A percentile compares a stretch with the other conserved stretches of the same genome.
Evolutionary conservation across 495 filamentous ascomycete genomes (phyloP).

Genomic region (Penicillium verhagenii): DNA sequence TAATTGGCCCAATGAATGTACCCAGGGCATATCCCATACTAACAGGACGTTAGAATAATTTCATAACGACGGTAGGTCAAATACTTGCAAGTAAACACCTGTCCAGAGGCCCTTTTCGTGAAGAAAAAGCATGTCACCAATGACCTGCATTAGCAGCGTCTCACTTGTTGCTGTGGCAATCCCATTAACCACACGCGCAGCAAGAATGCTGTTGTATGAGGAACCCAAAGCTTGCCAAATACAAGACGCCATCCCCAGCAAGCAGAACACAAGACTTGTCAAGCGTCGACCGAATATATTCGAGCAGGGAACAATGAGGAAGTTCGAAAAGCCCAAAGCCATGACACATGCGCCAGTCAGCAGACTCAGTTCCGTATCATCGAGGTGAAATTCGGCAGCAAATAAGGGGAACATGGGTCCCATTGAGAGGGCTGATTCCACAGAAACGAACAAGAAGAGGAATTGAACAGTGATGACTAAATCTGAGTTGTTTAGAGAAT

Average conservation of each 20-base stretch:
- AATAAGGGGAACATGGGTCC: slow-evolving; percentile 51
- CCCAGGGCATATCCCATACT: neutral
- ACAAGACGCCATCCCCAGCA: slow-evolving; percentile 47
- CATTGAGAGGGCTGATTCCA: slow-evolving; percentile 50
- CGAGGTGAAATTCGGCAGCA: slow-evolving; percentile 46
- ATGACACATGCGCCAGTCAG: slow-evolving; percentile 53
- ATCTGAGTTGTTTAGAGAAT: neutral
- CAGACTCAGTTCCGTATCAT: slow-evolving; percentile 42
- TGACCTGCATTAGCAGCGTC: slow-evolving; percentile 56
- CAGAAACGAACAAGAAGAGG: slow-evolving; percentile 47
- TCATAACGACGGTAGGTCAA: neutral
- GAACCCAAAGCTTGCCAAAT: slow-evolving; percentile 56
- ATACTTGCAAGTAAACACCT: slow-evolving; percentile 56
- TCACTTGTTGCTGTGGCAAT: slow-evolving; percentile 21
- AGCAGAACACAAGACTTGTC: slow-evolving; percentile 47
- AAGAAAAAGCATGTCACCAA: slow-evolving; percentile 63
- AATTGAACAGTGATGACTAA: slow-evolving; percentile 31
- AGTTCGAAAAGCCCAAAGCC: slow-evolving; percentile 54
- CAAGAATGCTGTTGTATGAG: slow-evolving; percentile 51
- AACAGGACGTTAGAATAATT: neutral
- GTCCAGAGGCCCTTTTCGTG: slow-evolving; percentile 62
- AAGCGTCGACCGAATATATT: slow-evolving; percentile 54
- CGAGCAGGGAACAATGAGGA: slow-evolving; percentile 53
- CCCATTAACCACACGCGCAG: neutral
- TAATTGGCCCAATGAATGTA: neutral